Evolutionary conservation across 768 basidiomycete genomes (phyloP), one percentile per base, ranked within the genome.

Genomic region (Hygrocybe coccinea): DNA sequence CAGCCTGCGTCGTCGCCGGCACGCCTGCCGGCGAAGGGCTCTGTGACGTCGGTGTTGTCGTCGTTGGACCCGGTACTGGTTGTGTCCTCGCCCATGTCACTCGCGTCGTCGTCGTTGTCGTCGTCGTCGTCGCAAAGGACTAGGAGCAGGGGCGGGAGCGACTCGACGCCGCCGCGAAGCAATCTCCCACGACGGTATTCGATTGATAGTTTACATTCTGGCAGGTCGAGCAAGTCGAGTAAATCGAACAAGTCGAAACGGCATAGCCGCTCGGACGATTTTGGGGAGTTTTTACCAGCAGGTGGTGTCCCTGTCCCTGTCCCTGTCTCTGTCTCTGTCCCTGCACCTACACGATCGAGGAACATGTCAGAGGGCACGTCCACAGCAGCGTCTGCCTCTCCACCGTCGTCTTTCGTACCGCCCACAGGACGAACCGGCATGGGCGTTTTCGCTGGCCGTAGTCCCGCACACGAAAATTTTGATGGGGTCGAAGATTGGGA

Each of bases 401-500:
- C n/a, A 49, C 15, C 39, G 55, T 15, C 14, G 14, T 5, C 39
- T 19, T 41, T 5, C 19, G 10, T 41, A 41, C 11, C 39, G 19
- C 3, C 39, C 5, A 4, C 39, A 11, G 39, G 14, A 41, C 4
- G 39, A 41, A 11, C 39, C 10, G 39, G 15, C 14, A 19, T 41
- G 19, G 14, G 39, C 10, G 5, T 14, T 41, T 41, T 14, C 19
- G 10, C 5, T 3, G 19, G 39, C 14, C 19, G 38, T 14, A 41
- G 38, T 41, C 10, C 38, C 10, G 38, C 14, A 11, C 3, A 41
- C 3, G 38, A 41, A 41, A 41, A 19, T 11, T 34, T 74, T 71
- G 62, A 81, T 82, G 71, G 80, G 82, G 52, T 80, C 80, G 74
- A 79, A 80, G 14, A 52, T 33, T 0, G 60, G 75, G 9, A 64